Base-by-base conservation (phyloP, 176 grass and related monocot genomes). In the Eragrostis curvula region DNA sequence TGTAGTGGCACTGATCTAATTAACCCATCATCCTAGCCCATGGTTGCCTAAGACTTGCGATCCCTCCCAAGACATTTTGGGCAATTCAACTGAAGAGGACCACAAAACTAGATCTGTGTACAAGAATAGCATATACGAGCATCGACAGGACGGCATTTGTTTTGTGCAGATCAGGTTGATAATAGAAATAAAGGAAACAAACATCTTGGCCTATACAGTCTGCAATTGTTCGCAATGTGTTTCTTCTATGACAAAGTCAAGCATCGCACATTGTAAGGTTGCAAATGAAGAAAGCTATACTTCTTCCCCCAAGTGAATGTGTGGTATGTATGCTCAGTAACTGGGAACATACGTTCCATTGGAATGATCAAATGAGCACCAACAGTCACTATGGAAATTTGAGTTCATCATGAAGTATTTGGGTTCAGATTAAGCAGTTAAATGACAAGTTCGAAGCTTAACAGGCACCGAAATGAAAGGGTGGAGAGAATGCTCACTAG, bases 401-500 rank as follows among this genome's bases (percentile, higher is more conserved):
- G 46, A 56, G 10, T 79, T 73, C 27, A 55, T 72, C 59, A 45
- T 47, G 69, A 80, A 73, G 62, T 28, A 62, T 68, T 16, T 40
- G 7, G 1, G 20, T 14, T 79, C 47, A 32, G 27, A 53, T 85
- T 69, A 53, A 62, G 11, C 5, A 43, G 16, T 65, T 64, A 10
- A 60, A 55, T 21, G 36, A 69, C 7, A 90, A 57, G 73, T 55
- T 70, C 25, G 12, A 83, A 58, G 52, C 56, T 45, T 40, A 48
- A 82, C 43, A 64, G 41, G 56, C 42, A 83, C 21, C 29, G 45
- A 66, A 51, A 64, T 6, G 64, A 70, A 46, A 58, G 16, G 6
- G 18, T 56, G 71, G 46, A 56, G 16, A 68, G 47, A 58, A 75
- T 52, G 86, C 93, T 90, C 71, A 96, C 96, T 96, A 93, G 42